These are phyloP conservation scores for Setaria italica DNA, from an alignment of 202 grass and related monocot species.

Conservation along the genomic window DNA sequence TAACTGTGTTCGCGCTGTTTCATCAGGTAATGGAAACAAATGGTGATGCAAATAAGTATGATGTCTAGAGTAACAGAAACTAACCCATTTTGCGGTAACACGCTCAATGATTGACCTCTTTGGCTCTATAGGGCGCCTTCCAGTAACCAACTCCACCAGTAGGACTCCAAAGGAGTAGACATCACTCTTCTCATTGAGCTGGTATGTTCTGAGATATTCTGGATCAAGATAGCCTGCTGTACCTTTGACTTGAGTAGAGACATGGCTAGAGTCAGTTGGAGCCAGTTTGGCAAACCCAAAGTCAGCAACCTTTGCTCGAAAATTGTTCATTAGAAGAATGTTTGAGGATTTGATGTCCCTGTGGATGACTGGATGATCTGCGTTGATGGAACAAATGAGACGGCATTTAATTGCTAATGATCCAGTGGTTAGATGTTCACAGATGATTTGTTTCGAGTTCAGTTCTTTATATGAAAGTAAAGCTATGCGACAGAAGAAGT, in stretches of 20 bases:
- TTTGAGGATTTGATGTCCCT: constrained; percentile 97
- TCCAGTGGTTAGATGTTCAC: neutral
- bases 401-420: neutral
- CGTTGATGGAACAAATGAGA: constrained; percentile 15
- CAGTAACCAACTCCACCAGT: constrained; percentile 82
- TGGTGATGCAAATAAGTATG: neutral
- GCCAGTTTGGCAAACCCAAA: constrained; percentile 84
- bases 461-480: neutral
- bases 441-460: neutral
- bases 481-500: constrained; percentile 16
- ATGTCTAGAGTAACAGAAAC: constrained; percentile 26
- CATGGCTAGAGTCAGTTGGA: constrained; percentile 62
- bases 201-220: constrained; percentile 85
- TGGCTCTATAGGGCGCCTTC: constrained; percentile 72
- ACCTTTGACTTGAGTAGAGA: constrained; percentile 96
- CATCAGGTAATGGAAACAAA: neutral
- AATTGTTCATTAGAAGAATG: constrained; percentile 76
- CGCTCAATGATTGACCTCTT: constrained; percentile 66
- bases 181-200: constrained; percentile 86
- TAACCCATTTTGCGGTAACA: constrained; percentile 82
- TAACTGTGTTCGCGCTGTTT: neutral
- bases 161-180: constrained; percentile 95
- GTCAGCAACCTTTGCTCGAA: constrained; percentile 88
- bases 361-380: constrained; percentile 93
- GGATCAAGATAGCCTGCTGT: constrained; percentile 92